Percentiles rank a stretch among this genome's conserved stretches.
Evolutionary conservation across 345 rosid genomes (phyloP).

Genomic region (Draba incana): DNA sequence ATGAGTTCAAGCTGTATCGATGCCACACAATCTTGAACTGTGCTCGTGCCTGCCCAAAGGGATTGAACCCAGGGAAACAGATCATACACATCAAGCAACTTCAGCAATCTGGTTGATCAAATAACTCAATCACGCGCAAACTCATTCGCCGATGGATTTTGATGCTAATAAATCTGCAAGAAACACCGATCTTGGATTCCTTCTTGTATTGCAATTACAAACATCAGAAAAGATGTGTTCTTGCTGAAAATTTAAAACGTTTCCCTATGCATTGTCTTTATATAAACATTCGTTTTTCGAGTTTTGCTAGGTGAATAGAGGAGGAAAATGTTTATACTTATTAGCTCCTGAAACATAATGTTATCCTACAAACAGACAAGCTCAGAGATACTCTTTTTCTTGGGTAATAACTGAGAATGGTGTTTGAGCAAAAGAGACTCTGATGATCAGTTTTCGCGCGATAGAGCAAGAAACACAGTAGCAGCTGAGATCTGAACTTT

Average conservation of each 20-base stretch:
- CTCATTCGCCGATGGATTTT: too few relatives aligned
- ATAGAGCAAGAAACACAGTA: slow-evolving; percentile 81
- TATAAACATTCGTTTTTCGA: neutral
- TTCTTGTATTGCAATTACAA: too few relatives aligned
- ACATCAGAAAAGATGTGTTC: too few relatives aligned
- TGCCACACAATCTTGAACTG: slow-evolving; percentile 98
- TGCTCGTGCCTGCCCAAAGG: slow-evolving; percentile 97
- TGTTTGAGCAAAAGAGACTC: slow-evolving; percentile 1
- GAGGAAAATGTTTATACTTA: neutral
- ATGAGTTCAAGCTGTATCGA: slow-evolving; percentile 92
- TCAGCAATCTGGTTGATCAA: slow-evolving; percentile 29
- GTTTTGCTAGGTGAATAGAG: neutral
- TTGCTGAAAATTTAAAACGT: neutral
- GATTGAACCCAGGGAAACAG: slow-evolving; percentile 95
- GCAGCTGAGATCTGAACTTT: slow-evolving; percentile 89
- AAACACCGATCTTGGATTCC: too few relatives aligned
- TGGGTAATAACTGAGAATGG: neutral
- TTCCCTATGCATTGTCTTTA: neutral
- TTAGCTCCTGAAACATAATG: neutral
- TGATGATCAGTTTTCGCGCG: slow-evolving; percentile 48
- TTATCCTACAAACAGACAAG: slow-evolving; percentile 36
- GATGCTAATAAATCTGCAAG: too few relatives aligned
- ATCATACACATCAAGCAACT: slow-evolving; percentile 73
- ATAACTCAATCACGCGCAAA: neutral
- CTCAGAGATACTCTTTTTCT: neutral